Conservation (phyloP, 345 rosid genomes). For the Eucalyptus melliodora region DNA sequence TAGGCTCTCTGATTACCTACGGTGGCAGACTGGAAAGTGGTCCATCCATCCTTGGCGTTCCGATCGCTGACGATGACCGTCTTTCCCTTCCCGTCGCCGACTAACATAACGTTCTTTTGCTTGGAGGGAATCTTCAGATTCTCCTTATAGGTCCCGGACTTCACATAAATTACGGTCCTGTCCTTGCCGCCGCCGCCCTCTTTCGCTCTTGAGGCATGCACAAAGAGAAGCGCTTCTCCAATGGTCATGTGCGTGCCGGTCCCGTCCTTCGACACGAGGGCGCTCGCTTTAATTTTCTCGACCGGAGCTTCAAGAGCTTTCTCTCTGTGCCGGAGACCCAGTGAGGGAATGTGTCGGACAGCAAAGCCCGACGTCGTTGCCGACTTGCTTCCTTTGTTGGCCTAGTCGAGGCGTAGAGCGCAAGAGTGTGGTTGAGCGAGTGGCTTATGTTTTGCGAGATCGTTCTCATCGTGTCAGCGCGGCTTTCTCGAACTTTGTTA, state of each 20-base stretch:
- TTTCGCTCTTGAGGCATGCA: not conserved
- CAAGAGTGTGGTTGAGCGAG: not conserved
- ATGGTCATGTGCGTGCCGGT: not conserved
- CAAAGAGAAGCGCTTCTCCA: not conserved
- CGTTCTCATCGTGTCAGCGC: not conserved
- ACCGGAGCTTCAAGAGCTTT: not conserved
- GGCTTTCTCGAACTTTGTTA: not conserved
- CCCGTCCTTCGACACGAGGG: not conserved
- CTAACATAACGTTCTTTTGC: not conserved
- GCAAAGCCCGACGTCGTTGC: not conserved
- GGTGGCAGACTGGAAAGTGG: conserved; percentile 1
- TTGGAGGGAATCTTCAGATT: not conserved
- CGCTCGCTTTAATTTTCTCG: not conserved
- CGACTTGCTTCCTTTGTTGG: not conserved
- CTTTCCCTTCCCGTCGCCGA: not conserved
- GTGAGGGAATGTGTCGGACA: not conserved
- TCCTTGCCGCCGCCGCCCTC: not conserved
- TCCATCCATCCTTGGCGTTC: not conserved
- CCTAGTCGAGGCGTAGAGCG: not conserved
- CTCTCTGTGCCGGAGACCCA: not conserved
- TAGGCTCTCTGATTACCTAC: not conserved
- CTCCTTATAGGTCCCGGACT: not conserved
- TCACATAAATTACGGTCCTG: not conserved
- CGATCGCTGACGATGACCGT: not conserved
- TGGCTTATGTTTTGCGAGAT: not conserved